phyloP scores from a whole-genome alignment of 257 asterid species.

The Knoxia roxburghii region DNA sequence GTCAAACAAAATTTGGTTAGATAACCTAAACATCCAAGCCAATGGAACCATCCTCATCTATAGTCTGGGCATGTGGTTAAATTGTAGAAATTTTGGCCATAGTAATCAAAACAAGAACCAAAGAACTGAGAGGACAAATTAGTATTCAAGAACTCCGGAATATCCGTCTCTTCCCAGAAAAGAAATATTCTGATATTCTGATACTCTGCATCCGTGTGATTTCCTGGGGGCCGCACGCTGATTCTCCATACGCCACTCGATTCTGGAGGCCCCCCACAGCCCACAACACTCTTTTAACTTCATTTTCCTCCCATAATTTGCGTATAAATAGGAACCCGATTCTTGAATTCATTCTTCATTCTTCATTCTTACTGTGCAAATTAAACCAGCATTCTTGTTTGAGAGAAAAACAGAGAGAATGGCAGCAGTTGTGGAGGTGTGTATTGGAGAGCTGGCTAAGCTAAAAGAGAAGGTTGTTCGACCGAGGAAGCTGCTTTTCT shows the following conservation, averaged over 20 bases:
- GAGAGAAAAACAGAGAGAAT: background rate
- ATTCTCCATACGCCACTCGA: constrained; percentile 14
- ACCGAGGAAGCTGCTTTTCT: constrained; percentile 35
- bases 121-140: background rate
- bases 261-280: constrained; percentile 7
- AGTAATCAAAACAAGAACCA: too few relatives aligned
- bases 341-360: background rate
- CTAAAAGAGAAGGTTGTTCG: constrained; percentile 44
- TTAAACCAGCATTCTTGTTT: too few relatives aligned
- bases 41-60: too few relatives aligned
- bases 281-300: background rate
- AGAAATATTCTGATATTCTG: constrained; percentile 13
- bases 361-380: background rate
- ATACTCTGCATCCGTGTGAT: constrained; percentile 10
- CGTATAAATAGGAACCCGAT: constrained; percentile 1
- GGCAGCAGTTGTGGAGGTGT: constrained; percentile 47
- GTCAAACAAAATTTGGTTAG: too few relatives aligned
- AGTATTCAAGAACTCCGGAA: constrained; percentile 11
- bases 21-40: too few relatives aligned
- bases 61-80: too few relatives aligned
- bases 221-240: constrained; percentile 18
- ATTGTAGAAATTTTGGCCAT: background rate
- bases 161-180: constrained; percentile 26
- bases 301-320: too few relatives aligned
- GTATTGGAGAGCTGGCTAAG: constrained; percentile 54